Evolutionary conservation across 768 basidiomycete species (phyloP), one percentile per base, ranked within the genome.

Genomic region (Naematelia aurantialba): DNA sequence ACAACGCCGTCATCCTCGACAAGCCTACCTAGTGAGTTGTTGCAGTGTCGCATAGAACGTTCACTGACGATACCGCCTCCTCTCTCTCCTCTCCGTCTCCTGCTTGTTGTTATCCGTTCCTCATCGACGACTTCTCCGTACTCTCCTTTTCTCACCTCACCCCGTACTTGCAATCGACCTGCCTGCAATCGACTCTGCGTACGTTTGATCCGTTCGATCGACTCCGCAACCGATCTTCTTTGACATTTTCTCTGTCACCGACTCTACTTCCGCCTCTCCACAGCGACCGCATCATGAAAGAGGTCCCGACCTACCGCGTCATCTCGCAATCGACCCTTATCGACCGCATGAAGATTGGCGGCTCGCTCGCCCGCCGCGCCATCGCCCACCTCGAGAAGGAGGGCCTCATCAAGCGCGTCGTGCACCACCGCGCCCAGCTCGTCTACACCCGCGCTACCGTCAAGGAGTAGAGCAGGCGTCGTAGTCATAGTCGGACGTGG

Each of bases 261-360:
- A 44, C 45, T 27, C 34, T 11, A 3, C 26, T 57, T 24, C 25
- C 45, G 8, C 8, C 34, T 39, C 8, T 58, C 45, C 29, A 14
- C 52, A 77, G 76, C 75, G 77, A 78, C 75, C 74, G 73, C 64
- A 91, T 96, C 83, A 78, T 94, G 76, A 97, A 97, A 85, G 93
- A 98, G 80, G 91, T 90, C 80, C 96, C 96, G 48, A 92, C 93
- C 78, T 99, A 92, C 90, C 89, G 89, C 75, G 89, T 98, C 84
- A 92, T 98, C 85, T 88, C 87, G 79, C 89, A 92, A 81, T 89
- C 87, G 75, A 92, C 93, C 80, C 89, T 99, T 81, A 96, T 99
- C 77, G 96, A 99, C 81, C 87, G 96, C 73, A 84, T 97, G 79
- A 98, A 97, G 78, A 83, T 99, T 79, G 93, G 93, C 79, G 96